Base-by-base conservation (phyloP, 106 monocot species). In the Dendrobium catenatum region DNA sequence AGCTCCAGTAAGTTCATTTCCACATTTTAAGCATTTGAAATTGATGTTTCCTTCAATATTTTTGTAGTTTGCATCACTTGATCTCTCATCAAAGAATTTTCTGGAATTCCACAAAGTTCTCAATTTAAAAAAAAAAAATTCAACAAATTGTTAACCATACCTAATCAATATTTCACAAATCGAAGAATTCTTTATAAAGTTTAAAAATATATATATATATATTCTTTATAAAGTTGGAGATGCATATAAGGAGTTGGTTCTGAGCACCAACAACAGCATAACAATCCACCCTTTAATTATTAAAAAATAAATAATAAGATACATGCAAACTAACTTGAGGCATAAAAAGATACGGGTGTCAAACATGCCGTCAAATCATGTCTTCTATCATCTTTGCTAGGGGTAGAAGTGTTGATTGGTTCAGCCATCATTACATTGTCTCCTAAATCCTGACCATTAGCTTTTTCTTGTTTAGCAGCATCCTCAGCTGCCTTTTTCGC, bases 401-500 rank as follows among this genome's bases (percentile, higher is more conserved):
- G 80, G 79, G 75, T 46, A 68, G 89, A 85, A 79, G 59, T 73
- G 27, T 68, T 75, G 42, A 43, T 72, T 16, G 83, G 81, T 81
- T 97, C 96, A 72, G 84, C 68, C 91, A 96, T 93, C 44, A 80
- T 48, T 43, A 79, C 80, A 87, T 96, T 88, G 51, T 76, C 89
- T 55, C 80, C 82, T 56, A 91, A 87, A 37, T 88, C 83, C 22
- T 84, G 84, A 4, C 85, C 88, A 20, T 82, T 85, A 48, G 54
- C 84, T 78, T 87, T 90, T 77, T 89, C 92, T 78, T 91, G 78
- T 47, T 88, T 85, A 77, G 94, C 29, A 79, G 87, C 79, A n/a
- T 95, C 98, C 54, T 95, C 98, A 78, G 93, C 89, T 56, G 98
- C 93, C 75, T 91, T 95, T 82, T 95, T 95, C 0, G 98, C 95